Conservation (phyloP, 2,329 filamentous ascomycete species). For the Hypoxylon sp. region DNA sequence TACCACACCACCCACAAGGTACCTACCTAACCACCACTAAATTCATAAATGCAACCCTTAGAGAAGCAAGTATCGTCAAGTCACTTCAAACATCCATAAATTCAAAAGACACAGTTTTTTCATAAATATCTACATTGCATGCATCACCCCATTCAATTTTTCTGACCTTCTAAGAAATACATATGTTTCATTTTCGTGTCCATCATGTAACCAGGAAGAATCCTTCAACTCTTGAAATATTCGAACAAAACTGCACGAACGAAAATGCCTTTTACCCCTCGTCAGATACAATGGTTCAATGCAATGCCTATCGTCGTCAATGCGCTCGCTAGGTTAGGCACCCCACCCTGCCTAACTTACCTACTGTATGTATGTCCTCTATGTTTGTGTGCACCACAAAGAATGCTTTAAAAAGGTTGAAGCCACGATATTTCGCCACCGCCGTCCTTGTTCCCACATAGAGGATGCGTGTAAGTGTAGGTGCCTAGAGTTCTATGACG, state of each 20-base stretch:
- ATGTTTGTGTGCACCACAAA: too few relatives aligned
- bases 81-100: too few relatives aligned
- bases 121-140: not conserved
- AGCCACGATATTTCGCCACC: constrained; percentile 15
- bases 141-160: too few relatives aligned
- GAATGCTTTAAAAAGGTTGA: not conserved
- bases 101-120: too few relatives aligned
- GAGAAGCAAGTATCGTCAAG: constrained; percentile 5
- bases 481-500: constrained; percentile 1
- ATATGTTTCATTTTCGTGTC: not conserved
- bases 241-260: too few relatives aligned
- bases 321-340: not conserved
- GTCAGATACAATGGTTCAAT: too few relatives aligned
- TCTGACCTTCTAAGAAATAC: too few relatives aligned
- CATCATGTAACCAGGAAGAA: constrained; percentile 4
- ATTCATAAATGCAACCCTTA: constrained; percentile 8
- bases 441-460: too few relatives aligned
- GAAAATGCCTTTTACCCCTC: constrained; percentile 3
- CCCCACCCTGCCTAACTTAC: not conserved
- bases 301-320: not conserved
- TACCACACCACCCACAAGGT: constrained; percentile 10
- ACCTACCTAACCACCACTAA: too few relatives aligned
- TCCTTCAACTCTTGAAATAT: too few relatives aligned
- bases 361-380: too few relatives aligned
- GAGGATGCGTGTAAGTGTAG: too few relatives aligned